Conservation (phyloP, 306 rosid genomes). For the Glycine soja region DNA sequence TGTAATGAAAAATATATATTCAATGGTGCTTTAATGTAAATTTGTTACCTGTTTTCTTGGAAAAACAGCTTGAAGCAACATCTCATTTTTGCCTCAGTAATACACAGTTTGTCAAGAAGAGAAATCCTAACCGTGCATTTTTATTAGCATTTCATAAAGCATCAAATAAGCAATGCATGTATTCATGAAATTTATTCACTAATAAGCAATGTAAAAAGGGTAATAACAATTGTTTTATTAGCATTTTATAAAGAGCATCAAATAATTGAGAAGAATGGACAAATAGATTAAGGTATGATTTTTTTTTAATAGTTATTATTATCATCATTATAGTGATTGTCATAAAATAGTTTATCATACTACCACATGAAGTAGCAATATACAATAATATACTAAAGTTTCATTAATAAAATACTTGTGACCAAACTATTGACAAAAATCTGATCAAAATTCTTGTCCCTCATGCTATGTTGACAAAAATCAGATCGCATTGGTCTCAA, state of each 20-base stretch:
- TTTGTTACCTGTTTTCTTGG: no score
- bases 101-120: background rate
- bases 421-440: slow-evolving; percentile 41
- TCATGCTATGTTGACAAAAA: slow-evolving; percentile 37
- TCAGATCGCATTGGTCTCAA: slow-evolving; percentile 41
- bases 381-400: slow-evolving; percentile 41
- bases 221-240: background rate
- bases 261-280: background rate
- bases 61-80: no score
- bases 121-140: background rate
- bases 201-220: background rate
- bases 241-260: background rate
- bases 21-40: background rate
- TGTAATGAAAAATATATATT: no score
- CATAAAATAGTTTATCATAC: slow-evolving; percentile 28
- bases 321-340: background rate
- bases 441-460: slow-evolving; percentile 15
- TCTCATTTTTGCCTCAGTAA: background rate
- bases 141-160: background rate
- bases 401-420: slow-evolving; percentile 56
- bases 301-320: slow-evolving; percentile 6
- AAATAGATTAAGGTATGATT: background rate
- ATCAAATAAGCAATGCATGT: no score
- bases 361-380: slow-evolving; percentile 32
- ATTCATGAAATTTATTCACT: background rate